Conservation (phyloP, 2,329 filamentous ascomycete genomes). For the Diaporthe australafricana region DNA sequence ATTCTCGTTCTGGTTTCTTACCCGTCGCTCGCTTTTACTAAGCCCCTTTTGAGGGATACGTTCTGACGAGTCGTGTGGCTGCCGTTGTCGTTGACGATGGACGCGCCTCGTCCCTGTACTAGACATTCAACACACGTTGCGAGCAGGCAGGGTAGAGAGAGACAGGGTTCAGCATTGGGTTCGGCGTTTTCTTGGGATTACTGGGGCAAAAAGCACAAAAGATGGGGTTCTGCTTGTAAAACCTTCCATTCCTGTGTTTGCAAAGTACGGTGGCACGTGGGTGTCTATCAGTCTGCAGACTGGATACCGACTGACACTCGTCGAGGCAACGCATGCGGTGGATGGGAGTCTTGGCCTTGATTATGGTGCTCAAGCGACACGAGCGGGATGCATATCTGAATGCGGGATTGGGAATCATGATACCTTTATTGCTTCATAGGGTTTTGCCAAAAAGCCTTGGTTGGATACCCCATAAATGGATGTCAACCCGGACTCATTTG, state of each 20-base stretch:
- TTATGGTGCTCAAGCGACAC: conserved; percentile 4
- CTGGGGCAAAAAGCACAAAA: conserved; percentile 13
- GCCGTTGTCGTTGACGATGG: not conserved
- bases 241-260: conserved; percentile 4
- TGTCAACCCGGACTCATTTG: not conserved
- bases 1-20: not conserved
- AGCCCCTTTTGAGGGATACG: conserved; percentile 8
- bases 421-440: conserved; percentile 21
- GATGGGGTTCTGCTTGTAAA: conserved; percentile 1
- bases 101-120: conserved; percentile 10
- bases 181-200: conserved; percentile 7
- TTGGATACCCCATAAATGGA: conserved; percentile 28
- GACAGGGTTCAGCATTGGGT: conserved; percentile 1
- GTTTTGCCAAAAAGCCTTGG: not conserved
- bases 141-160: conserved; percentile 17
- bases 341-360: not conserved
- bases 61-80: conserved; percentile 7
- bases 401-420: conserved; percentile 29
- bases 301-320: not conserved
- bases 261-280: not conserved
- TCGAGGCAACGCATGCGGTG: not conserved
- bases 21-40: conserved; percentile 17
- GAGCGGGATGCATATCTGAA: conserved; percentile 8
- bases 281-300: not conserved
- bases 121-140: conserved; percentile 21